Base-by-base conservation (phyloP, 2,329 filamentous ascomycete species). In the Thelonectria rubi region DNA sequence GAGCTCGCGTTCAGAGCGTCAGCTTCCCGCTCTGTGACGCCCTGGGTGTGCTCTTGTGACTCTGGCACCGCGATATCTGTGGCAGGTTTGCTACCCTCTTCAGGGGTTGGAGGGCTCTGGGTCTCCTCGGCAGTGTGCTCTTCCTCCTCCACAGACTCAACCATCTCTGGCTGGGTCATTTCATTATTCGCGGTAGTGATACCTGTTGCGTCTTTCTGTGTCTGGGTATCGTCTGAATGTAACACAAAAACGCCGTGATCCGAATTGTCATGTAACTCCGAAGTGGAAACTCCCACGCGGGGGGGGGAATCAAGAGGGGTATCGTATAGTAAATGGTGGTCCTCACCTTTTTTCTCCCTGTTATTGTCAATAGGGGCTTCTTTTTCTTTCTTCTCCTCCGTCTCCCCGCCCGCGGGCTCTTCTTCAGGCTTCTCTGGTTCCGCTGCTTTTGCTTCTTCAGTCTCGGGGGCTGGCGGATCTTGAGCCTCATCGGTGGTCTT, bases 321-420 rank as follows among this genome's bases (percentile, higher is more conserved):
- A 78, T 79, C 71, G 74, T 74, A 69, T 71, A 76, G 71, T 73
- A 67, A 74, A 75, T 68, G 64, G 62, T 69, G 64, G 69, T 76
- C 74, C 80, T 82, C 77, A 82, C 80, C 80, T 81, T 79, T 80
- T 67, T 75, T 76, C 57, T 70, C 69, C 63, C 76, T 75, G 11
- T 56, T 53, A 51, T 77, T 75, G 47, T 75, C 71, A 60, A 79
- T 80, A 24, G 77, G 76, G 26, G 75, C 76, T 62, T 80, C 70
- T 5, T 68, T 74, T 60, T 81, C 78, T 65, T 78, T 79, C 58
- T 72, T 76, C 69, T 80, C 75, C 46, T 75, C 73, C 53, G 74
- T 75, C 60, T 67, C 67, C 56, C 67, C 67, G 39, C 65, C 58
- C 56, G 67, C 72, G 32, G 63, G 62, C 43, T 67, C 63, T 43